These are phyloP conservation scores for Chrysoporthe puriensis DNA, from an alignment of 2,329 filamentous ascomycete genomes.

Conservation along the genomic window DNA sequence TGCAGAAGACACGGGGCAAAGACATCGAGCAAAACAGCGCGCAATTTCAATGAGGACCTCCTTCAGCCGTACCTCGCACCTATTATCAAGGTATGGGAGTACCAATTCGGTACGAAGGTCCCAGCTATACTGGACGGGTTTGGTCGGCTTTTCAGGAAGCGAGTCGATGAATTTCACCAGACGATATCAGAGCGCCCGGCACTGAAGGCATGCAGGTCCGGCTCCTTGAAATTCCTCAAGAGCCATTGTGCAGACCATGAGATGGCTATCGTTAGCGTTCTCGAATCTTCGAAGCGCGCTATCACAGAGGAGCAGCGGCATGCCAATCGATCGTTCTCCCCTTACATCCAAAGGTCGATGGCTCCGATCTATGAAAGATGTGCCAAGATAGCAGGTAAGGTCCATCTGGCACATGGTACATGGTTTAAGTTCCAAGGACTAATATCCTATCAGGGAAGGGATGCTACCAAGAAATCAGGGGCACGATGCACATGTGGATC, in stretches of 20 bases:
- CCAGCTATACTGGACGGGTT: not conserved
- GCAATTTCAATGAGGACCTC: conserved; percentile 24
- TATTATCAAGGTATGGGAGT: conserved; percentile 15
- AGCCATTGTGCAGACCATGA: conserved; percentile 1
- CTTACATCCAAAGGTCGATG: conserved; percentile 15
- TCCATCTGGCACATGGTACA: not conserved
- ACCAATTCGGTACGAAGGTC: not conserved
- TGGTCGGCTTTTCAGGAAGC: not conserved
- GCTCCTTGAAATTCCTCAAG: not conserved
- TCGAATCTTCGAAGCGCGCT: not conserved
- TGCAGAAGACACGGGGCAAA: conserved; percentile 7
- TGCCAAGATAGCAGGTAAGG: not conserved
- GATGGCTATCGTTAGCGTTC: not conserved
- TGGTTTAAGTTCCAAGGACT: not conserved
- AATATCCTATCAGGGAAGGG: not conserved
- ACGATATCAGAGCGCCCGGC: conserved; percentile 11
- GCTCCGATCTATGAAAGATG: not conserved
- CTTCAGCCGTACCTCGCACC: conserved; percentile 19
- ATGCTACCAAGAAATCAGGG: conserved; percentile 6
- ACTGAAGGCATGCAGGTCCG: not conserved
- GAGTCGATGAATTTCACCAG: conserved; percentile 8
- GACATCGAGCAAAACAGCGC: not conserved
- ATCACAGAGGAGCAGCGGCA: conserved; percentile 14
- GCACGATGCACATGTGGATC: not conserved
- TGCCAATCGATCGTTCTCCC: conserved; percentile 2